A percentile compares a stretch with the other conserved stretches of the same genome.
phyloP scores from a whole-genome alignment of 768 basidiomycete species.

The Leccinellum luteum region DNA sequence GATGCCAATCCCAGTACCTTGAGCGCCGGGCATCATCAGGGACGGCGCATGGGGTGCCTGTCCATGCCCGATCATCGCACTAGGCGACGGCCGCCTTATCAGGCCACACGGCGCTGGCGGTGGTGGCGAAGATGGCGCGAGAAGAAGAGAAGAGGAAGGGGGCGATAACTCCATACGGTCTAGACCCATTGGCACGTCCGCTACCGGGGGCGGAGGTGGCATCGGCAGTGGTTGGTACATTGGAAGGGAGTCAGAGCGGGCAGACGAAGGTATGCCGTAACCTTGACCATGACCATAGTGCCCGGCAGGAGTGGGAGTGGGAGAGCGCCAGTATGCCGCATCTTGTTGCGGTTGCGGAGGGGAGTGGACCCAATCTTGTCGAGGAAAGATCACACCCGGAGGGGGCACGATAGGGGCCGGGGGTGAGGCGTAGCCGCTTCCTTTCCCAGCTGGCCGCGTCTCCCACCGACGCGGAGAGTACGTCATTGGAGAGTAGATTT shows the following conservation, averaged over 20 bases:
- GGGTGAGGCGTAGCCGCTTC: constrained; percentile 1
- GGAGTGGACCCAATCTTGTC: constrained; percentile 14
- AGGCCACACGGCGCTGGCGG: constrained; percentile 7
- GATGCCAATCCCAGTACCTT: neutral
- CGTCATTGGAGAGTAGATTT: constrained; percentile 4
- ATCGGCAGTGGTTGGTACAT: neutral
- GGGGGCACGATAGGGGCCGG: constrained; percentile 21
- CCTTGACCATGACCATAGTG: neutral
- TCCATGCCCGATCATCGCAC: constrained; percentile 6
- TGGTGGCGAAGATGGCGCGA: constrained; percentile 13
- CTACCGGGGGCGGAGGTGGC: neutral
- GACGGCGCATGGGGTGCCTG: neutral
- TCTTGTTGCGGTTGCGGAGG: neutral
- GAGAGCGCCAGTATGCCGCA: constrained; percentile 5
- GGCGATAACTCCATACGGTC: constrained; percentile 7
- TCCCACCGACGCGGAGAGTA: constrained; percentile 12
- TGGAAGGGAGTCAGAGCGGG: neutral
- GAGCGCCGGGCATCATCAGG: neutral
- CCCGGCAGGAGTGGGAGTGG: neutral
- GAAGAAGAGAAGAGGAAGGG: constrained; percentile 9
- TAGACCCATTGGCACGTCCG: neutral
- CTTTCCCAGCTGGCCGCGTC: constrained; percentile 7
- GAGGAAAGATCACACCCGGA: constrained; percentile 26
- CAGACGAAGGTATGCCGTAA: neutral
- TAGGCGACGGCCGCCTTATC: constrained; percentile 16